Evolutionary conservation across 768 basidiomycete species (phyloP).

Genomic region (Scleroderma bovista): DNA sequence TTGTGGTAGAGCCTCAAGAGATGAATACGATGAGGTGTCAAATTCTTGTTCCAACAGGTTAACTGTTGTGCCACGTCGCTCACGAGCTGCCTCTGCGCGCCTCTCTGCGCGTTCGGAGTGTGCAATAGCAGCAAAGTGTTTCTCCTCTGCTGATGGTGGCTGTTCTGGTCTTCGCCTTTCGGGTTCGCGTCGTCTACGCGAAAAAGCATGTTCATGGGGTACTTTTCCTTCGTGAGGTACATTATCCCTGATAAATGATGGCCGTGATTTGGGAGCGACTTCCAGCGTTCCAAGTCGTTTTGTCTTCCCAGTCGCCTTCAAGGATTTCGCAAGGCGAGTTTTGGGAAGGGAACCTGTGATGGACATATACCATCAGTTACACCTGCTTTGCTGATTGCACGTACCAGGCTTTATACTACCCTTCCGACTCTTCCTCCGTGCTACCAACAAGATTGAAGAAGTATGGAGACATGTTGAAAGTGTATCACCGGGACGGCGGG

Average conservation of each 20-base stretch:
- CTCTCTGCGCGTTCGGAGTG: conserved; percentile 9
- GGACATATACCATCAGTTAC: background rate
- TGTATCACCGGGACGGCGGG: background rate
- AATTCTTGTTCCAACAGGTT: conserved; percentile 34
- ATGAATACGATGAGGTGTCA: conserved; percentile 25
- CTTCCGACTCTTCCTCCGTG: conserved; percentile 12
- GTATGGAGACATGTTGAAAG: conserved; percentile 6
- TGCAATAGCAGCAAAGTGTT: conserved; percentile 6
- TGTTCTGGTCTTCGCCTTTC: background rate
- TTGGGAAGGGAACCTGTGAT: conserved; percentile 18
- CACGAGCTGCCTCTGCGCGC: conserved; percentile 2
- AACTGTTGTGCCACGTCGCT: background rate
- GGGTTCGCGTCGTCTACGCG: background rate
- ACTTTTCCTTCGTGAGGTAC: conserved; percentile 15
- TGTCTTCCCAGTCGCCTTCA: conserved; percentile 22
- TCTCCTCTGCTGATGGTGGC: background rate
- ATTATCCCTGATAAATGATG: conserved; percentile 12
- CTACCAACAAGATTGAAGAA: conserved; percentile 6
- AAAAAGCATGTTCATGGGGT: background rate
- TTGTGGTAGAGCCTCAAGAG: conserved; percentile 26
- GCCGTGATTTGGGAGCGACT: conserved; percentile 15
- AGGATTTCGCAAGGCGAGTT: conserved; percentile 22
- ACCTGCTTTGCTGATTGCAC: background rate
- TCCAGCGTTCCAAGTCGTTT: conserved; percentile 24
- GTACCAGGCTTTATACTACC: conserved; percentile 9